phyloP scores from a whole-genome alignment of 345 rosid genomes.

The Nephelium lappaceum region DNA sequence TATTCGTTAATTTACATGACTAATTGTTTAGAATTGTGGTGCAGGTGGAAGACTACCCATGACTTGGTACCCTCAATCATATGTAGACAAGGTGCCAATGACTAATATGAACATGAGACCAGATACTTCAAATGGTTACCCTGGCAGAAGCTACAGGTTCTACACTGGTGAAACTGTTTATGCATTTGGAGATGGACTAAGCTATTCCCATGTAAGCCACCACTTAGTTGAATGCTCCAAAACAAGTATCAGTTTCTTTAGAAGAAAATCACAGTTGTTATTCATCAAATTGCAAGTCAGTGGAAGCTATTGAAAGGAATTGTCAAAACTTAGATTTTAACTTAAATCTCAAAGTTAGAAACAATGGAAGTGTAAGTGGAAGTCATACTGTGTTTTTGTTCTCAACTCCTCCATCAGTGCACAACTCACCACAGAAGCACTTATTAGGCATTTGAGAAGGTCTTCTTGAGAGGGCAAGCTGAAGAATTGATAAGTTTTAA shows the following conservation, averaged over 20 bases:
- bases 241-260: conserved; percentile 43
- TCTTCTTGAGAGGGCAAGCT: conserved; percentile 38
- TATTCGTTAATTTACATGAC: too few relatives aligned
- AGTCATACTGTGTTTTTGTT: conserved; percentile 80
- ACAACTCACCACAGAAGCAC: conserved; percentile 70
- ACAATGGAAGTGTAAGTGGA: conserved; percentile 52
- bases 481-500: conserved; percentile 50
- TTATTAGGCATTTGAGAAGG: conserved; percentile 71
- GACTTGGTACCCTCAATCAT: conserved; percentile 96
- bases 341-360: conserved; percentile 54
- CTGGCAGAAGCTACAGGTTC: conserved; percentile 88
- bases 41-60: conserved; percentile 90
- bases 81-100: conserved; percentile 75
- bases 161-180: conserved; percentile 87
- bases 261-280: conserved; percentile 57
- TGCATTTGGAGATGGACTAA: conserved; percentile 84
- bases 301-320: conserved; percentile 40
- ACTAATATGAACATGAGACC: conserved; percentile 98
- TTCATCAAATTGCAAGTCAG: conserved; percentile 59
- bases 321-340: conserved; percentile 56
- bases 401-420: conserved; percentile 67
- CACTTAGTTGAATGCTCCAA: conserved; percentile 60
- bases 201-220: conserved; percentile 60
- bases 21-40: not conserved
- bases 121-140: conserved; percentile 69